Evolutionary conservation across 2,329 filamentous ascomycete species (phyloP).

Genomic region (Colletotrichum liaoningense): DNA sequence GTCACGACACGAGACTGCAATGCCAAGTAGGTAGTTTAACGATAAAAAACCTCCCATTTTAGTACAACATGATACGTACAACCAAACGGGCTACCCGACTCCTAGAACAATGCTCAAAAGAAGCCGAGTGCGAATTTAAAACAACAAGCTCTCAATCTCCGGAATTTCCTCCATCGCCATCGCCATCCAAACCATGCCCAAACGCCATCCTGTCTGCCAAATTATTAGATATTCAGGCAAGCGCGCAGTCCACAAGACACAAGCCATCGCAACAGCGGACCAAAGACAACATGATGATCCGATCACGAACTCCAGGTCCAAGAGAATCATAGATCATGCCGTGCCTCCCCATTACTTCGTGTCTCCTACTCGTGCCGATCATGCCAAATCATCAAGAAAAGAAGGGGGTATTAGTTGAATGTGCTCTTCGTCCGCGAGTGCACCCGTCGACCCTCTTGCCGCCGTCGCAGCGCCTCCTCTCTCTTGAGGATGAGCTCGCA

Average conservation of each 20-base stretch:
- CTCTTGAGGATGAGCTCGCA: constrained; percentile 75
- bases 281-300: constrained; percentile 34
- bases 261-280: constrained; percentile 21
- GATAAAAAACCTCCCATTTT: constrained; percentile 31
- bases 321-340: constrained; percentile 37
- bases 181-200: constrained; percentile 27
- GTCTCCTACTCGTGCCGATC: constrained; percentile 30
- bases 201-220: constrained; percentile 30
- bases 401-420: constrained; percentile 51
- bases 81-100: constrained; percentile 22
- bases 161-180: constrained; percentile 29
- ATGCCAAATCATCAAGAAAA: constrained; percentile 31
- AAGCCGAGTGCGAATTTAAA: constrained; percentile 27
- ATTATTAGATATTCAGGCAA: constrained; percentile 33
- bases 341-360: constrained; percentile 32
- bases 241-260: constrained; percentile 21
- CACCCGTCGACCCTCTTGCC: constrained; percentile 61
- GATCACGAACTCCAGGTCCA: constrained; percentile 37
- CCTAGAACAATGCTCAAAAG: constrained; percentile 31
- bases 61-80: constrained; percentile 34
- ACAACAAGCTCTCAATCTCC: constrained; percentile 29
- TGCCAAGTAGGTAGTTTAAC: neutral
- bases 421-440: constrained; percentile 71
- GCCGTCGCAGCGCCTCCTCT: constrained; percentile 68
- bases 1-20: neutral